Percentiles rank a stretch among this genome's conserved stretches.
Conservation (phyloP, 345 rosid genomes). For the Cardiospermum halicacabum region DNA sequence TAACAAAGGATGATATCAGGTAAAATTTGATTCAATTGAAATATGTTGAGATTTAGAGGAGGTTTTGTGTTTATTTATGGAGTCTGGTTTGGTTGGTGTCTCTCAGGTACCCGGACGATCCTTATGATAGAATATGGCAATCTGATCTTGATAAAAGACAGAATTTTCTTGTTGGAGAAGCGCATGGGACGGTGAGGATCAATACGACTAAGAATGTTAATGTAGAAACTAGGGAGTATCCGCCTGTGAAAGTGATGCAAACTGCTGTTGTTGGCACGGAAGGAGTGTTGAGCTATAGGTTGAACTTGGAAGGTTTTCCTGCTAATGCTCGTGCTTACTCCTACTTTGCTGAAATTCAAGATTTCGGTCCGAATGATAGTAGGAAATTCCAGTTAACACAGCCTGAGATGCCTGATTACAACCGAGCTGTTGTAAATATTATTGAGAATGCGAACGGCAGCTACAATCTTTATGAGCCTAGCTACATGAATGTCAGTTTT, state of each 20-base stretch:
- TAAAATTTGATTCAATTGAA: conserved; percentile 19
- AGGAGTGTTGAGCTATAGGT: conserved; percentile 65
- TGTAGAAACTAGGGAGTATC: conserved; percentile 72
- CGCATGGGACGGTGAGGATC: conserved; percentile 74
- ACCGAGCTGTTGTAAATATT: conserved; percentile 92
- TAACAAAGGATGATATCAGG: conserved; percentile 59
- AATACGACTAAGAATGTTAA: conserved; percentile 56
- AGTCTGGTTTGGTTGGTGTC: no score
- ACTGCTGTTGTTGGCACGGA: conserved; percentile 89
- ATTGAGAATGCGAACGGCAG: conserved; percentile 93
- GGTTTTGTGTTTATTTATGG: not conserved
- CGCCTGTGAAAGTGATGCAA: conserved; percentile 97
- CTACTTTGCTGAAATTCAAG: conserved; percentile 90
- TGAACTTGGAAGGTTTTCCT: conserved; percentile 92
- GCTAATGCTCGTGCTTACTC: conserved; percentile 94
- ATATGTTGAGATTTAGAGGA: not conserved
- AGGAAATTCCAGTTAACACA: conserved; percentile 66
- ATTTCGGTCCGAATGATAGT: conserved; percentile 59
- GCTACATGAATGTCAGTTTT: conserved; percentile 88
- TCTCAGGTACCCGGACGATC: conserved; percentile 97
- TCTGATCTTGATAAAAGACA: conserved; percentile 81
- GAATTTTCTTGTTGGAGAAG: conserved; percentile 82
- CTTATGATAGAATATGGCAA: conserved; percentile 97
- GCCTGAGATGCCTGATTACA: conserved; percentile 69
- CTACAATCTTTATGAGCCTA: conserved; percentile 87